A percentile compares a stretch with the other conserved stretches of the same genome.
Conservation (phyloP, 2,329 filamentous ascomycete genomes). For the Bipolaris bicolor region DNA sequence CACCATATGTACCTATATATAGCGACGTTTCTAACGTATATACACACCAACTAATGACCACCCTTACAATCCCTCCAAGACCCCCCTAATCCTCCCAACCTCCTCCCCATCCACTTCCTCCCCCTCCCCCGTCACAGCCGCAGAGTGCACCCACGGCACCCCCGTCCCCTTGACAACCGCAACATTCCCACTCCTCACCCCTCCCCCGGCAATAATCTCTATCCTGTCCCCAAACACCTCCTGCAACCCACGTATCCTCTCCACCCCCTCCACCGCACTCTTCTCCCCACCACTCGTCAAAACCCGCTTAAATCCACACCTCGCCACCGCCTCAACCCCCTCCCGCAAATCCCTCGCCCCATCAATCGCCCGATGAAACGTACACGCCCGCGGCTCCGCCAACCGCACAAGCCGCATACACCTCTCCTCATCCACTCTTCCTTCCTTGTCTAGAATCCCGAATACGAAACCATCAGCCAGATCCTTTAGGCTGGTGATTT, state of each 20-base stretch:
- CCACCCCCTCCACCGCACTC: constrained; percentile 46
- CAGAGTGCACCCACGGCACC: constrained; percentile 53
- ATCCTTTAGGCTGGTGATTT: constrained; percentile 47
- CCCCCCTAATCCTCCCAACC: constrained; percentile 24
- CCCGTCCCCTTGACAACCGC: constrained; percentile 35
- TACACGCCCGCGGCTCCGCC: constrained; percentile 55
- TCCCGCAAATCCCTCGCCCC: constrained; percentile 38
- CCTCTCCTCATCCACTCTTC: constrained; percentile 49
- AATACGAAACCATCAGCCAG: constrained; percentile 60
- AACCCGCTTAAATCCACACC: constrained; percentile 55
- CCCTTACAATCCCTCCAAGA: background rate
- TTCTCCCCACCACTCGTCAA: constrained; percentile 56
- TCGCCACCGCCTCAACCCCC: constrained; percentile 48
- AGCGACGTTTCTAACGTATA: background rate
- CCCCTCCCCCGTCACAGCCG: constrained; percentile 47
- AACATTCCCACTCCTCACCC: constrained; percentile 56
- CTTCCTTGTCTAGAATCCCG: constrained; percentile 51
- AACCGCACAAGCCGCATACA: constrained; percentile 52
- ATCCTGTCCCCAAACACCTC: constrained; percentile 41
- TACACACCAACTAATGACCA: background rate
- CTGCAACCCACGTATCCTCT: constrained; percentile 42
- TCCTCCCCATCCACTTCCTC: constrained; percentile 43
- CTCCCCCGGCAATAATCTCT: constrained; percentile 59
- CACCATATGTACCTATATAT: too few relatives aligned
- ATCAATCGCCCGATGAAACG: constrained; percentile 63